Conservation (phyloP, 805 yeast genomes). For the Allodekkera sacchari region DNA sequence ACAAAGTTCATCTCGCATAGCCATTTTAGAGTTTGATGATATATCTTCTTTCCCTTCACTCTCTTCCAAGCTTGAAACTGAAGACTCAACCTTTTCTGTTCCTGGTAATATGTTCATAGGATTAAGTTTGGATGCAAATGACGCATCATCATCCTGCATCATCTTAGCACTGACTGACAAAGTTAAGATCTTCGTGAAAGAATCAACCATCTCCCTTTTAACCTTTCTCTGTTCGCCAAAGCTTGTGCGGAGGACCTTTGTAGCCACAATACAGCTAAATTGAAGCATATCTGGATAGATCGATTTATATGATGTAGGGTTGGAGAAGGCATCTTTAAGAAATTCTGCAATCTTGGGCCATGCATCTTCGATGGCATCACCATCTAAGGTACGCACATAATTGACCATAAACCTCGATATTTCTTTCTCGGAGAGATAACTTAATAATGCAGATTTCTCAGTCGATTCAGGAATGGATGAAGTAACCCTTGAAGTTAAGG, state of each 20-base stretch:
- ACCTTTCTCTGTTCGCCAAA: slow-evolving; percentile 54
- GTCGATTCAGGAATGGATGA: slow-evolving; percentile 17
- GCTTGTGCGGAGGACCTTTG: slow-evolving; percentile 49
- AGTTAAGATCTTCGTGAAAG: slow-evolving; percentile 18
- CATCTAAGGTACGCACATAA: slow-evolving; percentile 60
- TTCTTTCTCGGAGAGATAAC: slow-evolving; percentile 35
- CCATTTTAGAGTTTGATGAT: slow-evolving; percentile 8
- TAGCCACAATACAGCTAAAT: slow-evolving; percentile 42
- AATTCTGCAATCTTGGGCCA: slow-evolving; percentile 54
- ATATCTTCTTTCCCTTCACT: slow-evolving; percentile 1
- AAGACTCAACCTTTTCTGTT: slow-evolving; percentile 8
- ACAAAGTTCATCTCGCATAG: slow-evolving; percentile 36
- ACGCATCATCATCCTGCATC: slow-evolving; percentile 10
- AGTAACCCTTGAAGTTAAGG: slow-evolving; percentile 41
- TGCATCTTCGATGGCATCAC: slow-evolving; percentile 72
- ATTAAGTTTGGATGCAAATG: slow-evolving; percentile 13
- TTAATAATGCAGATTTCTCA: slow-evolving; percentile 39
- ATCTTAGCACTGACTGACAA: slow-evolving; percentile 17
- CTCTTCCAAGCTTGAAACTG: background rate
- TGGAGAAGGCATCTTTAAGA: slow-evolving; percentile 47
- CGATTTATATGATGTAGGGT: slow-evolving; percentile 36
- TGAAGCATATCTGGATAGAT: slow-evolving; percentile 47
- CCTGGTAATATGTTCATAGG: slow-evolving; percentile 16
- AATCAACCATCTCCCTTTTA: slow-evolving; percentile 39
- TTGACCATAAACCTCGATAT: slow-evolving; percentile 46